Base-by-base conservation (phyloP, 2,329 filamentous ascomycete genomes). In the Fusarium equiseti region DNA sequence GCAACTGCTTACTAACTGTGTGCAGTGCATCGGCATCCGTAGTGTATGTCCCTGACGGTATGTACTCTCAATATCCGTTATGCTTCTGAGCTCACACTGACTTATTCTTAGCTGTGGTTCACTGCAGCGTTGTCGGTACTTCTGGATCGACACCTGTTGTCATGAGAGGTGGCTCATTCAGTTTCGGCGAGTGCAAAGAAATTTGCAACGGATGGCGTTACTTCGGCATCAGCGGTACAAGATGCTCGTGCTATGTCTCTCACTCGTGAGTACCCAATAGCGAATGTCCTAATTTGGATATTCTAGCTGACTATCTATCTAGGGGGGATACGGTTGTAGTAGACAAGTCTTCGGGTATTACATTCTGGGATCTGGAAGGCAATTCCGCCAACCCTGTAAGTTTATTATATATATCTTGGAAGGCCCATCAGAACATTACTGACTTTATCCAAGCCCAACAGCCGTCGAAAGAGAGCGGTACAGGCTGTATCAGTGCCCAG, bases 351-450 rank as follows among this genome's bases (percentile, higher is more conserved):
- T 29, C 18, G 3, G 44, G 22, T 46, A 27, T 3, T 0, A 46
- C 26, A 15, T 22, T 31, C 13, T 43, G 9, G 16, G 35, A 29
- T 31, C 18, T 35, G 10, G 0, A 3, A 3, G 53, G 46, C 5
- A 4, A 3, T 32, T 58, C 46, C 12, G 35, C 46, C 20, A 32
- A 18, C 12, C 6, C 16, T 5, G 20, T 20, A 29, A 7, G 27
- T 15, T 2, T 26, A 12, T 12, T 0, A 18, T 6, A n/a, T 10
- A 11, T 7, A 12, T 10, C 6, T 7, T 35, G 32, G 1, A 18
- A 35, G 10, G 11, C 1, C 18, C 3, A n/a, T 0, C 7, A 0
- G 18, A 7, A 0, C 3, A 38, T 38, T 38, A 38, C 18, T 59
- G 13, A 59, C 7, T n/a, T 1, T 11, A 1, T 13, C 18, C 4